Base-by-base conservation (phyloP, 768 basidiomycete species). In the Auricularia cornea region DNA sequence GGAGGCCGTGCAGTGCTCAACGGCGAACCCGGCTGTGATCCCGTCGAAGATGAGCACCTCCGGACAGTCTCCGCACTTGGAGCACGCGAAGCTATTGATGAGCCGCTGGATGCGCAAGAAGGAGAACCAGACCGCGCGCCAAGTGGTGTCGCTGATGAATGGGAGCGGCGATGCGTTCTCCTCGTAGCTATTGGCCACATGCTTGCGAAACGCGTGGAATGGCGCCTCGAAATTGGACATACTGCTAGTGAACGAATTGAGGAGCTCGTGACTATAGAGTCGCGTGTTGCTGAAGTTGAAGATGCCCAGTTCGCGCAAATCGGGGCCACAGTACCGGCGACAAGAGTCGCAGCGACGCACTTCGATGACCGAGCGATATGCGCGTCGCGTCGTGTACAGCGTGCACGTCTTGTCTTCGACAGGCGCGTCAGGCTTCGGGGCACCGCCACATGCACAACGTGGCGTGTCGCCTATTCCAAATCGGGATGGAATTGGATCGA, bases 191-290 rank as follows among this genome's bases (percentile, higher is more conserved):
- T 67, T 63, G 1, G 51, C 60, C 1, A 60, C 26, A 3, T 59
- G 48, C 16, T 64, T 29, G 33, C 59, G 57, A 28, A 66, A 69
- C 57, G 67, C 65, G 14, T 60, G 20, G 41, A 68, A 69, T 2
- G 68, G 68, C 23, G 67, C 66, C 28, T 64, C 65, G 12, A 65
- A 65, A 8, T 63, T 54, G 0, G 67, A 66, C 56, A 63, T 68
- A 2, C 54, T 29, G 41, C 41, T 66, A 1, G 68, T 69, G 60
- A 62, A 69, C n/a, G 57, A 40, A 40, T 69, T 65, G 23, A 69
- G 65, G 2, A 69, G 62, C 33, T 69, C 68, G 29, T 69, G 68
- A 2, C 67, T 60, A 63, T 68, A 69, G 12, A 65, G 35, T 14
- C 57, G 38, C 2, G 18, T 5, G 38, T 69, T 69, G 60, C 66